phyloP scores from a whole-genome alignment of 2,329 filamentous ascomycete species.

The Neonectria ditissima region DNA sequence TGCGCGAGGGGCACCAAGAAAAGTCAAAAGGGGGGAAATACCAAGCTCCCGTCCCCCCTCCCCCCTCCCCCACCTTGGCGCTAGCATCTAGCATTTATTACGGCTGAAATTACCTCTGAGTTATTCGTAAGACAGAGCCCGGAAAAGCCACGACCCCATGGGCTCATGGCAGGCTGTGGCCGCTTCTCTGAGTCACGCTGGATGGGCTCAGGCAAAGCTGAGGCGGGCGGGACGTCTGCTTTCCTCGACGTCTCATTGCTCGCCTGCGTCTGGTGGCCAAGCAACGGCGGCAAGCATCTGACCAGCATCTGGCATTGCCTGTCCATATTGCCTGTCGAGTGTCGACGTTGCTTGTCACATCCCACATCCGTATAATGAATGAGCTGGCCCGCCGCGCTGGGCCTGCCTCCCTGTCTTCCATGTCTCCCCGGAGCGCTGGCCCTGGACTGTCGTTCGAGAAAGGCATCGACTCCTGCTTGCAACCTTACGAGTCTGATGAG shows the following conservation, averaged over 20 bases:
- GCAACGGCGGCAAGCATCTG: conserved; percentile 24
- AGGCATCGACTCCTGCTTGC: conserved; percentile 24
- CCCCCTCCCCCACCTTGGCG: conserved; percentile 36
- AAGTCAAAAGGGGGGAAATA: conserved; percentile 29
- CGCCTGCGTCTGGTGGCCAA: conserved; percentile 19
- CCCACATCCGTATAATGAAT: conserved; percentile 21
- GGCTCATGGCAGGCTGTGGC: conserved; percentile 17
- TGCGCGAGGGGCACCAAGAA: conserved; percentile 35
- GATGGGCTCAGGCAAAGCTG: conserved; percentile 23
- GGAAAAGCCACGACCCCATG: conserved; percentile 2
- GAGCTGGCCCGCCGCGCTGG: conserved; percentile 35
- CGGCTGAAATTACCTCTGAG: conserved; percentile 42
- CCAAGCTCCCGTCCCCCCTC: neutral
- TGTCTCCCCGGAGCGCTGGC: conserved; percentile 35
- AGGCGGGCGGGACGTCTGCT: conserved; percentile 25
- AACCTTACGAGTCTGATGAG: conserved; percentile 31
- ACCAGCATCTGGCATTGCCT: conserved; percentile 18
- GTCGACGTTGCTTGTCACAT: neutral
- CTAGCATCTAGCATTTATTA: conserved; percentile 9
- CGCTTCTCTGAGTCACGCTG: conserved; percentile 28
- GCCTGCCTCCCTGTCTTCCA: conserved; percentile 28
- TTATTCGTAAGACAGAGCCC: conserved; percentile 40
- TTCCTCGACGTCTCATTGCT: conserved; percentile 23
- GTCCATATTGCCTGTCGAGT: conserved; percentile 18
- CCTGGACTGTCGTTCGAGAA: conserved; percentile 39